Evolutionary conservation across 441 rosid species (phyloP), one percentile per base, ranked within the genome.

Genomic region (Erodium moschatum): DNA sequence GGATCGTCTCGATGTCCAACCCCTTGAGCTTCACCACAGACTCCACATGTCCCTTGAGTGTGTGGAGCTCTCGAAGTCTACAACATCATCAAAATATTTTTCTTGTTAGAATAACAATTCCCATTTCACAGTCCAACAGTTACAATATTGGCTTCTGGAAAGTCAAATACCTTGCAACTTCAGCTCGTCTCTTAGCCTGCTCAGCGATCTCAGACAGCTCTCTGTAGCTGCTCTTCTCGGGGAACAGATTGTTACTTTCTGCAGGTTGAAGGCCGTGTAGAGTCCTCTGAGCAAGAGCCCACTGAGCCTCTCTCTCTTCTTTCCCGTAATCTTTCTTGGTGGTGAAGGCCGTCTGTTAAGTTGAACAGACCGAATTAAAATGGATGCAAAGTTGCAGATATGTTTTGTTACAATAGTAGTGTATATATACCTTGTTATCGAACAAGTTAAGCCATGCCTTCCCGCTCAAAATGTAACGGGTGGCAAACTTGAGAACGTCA

Each of bases 41-140:
- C 71, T 94, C 97, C 0, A 89, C 98, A 7, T 91, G 98, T 6
- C 98, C 98, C 78, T 91, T 94, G 60, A 94, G 91, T 0, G 98
- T 94, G 74, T 78, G 89, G 52, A 94, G 90, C 82, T 94, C 98
- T 72, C 97, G 82, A 52, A 94, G 93, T 92, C 96, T 90, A 67
- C 64, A 62, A 27, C 20, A 27, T 12, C 11, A 21, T 38, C 42
- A 50, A 12, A 50, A 50, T 11, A 0, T 11, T n/a, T 50, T 50
- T 12, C n/a, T 11, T 50, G 12, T 50, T 50, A 50, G 58, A 11
- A 50, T 38, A 6, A 38, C 5, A 9, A 38, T 38, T 38, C 1
- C 5, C 42, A 38, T 0, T 0, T 38, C 5, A 6, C 42, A 4
- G 5, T 38, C 8, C 42, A 38, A 0, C 0, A 4, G 8, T 4